Conservation (phyloP, 1,284 basidiomycete species). For the Hymenochaete sp. region DNA sequence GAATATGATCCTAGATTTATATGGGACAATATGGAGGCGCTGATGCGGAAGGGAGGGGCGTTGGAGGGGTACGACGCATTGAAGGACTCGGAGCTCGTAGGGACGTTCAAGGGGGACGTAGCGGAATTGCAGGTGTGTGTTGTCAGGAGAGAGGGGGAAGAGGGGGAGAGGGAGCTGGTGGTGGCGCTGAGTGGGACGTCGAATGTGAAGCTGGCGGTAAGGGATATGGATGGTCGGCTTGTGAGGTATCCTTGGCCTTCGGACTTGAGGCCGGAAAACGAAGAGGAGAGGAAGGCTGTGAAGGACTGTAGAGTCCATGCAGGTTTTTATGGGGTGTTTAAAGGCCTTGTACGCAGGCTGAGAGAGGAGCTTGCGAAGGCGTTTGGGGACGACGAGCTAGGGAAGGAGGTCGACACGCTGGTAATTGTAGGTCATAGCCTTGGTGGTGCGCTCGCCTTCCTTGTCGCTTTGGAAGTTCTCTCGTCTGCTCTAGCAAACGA, state of each 20-base stretch:
- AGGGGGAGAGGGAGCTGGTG: slow-evolving; percentile 12
- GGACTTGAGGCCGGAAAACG: neutral
- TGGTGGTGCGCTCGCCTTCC: slow-evolving; percentile 40
- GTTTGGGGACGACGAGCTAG: slow-evolving; percentile 16
- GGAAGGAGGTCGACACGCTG: slow-evolving; percentile 32
- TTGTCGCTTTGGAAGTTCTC: slow-evolving; percentile 38
- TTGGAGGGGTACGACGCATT: slow-evolving; percentile 19
- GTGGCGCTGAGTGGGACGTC: slow-evolving; percentile 19
- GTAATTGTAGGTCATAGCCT: slow-evolving; percentile 44
- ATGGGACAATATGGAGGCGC: slow-evolving; percentile 12
- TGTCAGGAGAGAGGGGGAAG: slow-evolving; percentile 7
- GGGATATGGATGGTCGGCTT: slow-evolving; percentile 16
- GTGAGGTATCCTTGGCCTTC: slow-evolving; percentile 2
- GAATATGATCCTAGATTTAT: slow-evolving; percentile 14
- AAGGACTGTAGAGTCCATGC: slow-evolving; percentile 31
- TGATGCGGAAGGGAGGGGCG: slow-evolving; percentile 12
- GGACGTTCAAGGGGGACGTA: slow-evolving; percentile 15
- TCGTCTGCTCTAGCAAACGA: neutral
- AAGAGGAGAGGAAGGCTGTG: neutral
- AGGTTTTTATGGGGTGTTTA: slow-evolving; percentile 46
- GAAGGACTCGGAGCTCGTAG: slow-evolving; percentile 6
- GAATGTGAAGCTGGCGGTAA: slow-evolving; percentile 7
- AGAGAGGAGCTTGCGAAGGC: slow-evolving; percentile 28
- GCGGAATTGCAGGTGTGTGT: slow-evolving; percentile 18
- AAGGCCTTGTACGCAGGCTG: slow-evolving; percentile 30